These are phyloP conservation scores for Oryza australiensis DNA, from an alignment of 176 grass and related monocot genomes.

Conservation along the genomic window DNA sequence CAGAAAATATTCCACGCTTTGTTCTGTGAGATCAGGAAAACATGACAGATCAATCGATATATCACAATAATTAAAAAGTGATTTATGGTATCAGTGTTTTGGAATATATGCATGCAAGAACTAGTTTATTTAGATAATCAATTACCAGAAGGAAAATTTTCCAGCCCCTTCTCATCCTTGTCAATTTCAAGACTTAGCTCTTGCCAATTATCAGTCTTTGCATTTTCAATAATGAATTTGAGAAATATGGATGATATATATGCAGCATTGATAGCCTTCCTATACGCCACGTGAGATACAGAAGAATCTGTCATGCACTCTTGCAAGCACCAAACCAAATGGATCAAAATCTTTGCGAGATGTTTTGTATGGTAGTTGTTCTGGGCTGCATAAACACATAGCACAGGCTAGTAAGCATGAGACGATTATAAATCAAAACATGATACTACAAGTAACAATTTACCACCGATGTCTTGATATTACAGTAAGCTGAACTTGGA, in stretches of 20 bases:
- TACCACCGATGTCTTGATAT: neutral
- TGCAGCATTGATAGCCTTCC: slow-evolving; percentile 89
- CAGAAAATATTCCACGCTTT: slow-evolving; percentile 75
- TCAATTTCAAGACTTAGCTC: slow-evolving; percentile 78
- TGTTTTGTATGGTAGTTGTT: slow-evolving; percentile 88
- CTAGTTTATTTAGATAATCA: slow-evolving; percentile 11
- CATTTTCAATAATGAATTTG: slow-evolving; percentile 95
- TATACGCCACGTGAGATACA: slow-evolving; percentile 48
- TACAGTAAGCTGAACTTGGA: slow-evolving; percentile 2
- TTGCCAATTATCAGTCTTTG: slow-evolving; percentile 74
- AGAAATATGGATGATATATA: slow-evolving; percentile 98
- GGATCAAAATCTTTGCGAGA: slow-evolving; percentile 92
- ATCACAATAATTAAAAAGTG: neutral
- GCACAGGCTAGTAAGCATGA: slow-evolving; percentile 15
- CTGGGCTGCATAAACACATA: slow-evolving; percentile 76
- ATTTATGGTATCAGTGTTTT: slow-evolving; percentile 16
- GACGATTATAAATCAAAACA: neutral
- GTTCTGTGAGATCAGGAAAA: slow-evolving; percentile 50
- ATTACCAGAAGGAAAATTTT: slow-evolving; percentile 77
- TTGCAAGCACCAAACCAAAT: slow-evolving; percentile 95
- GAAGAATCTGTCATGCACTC: slow-evolving; percentile 56
- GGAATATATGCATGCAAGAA: slow-evolving; percentile 5
- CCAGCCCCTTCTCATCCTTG: slow-evolving; percentile 69
- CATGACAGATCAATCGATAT: neutral
- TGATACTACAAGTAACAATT: slow-evolving; percentile 3